Percentiles rank a stretch among this genome's conserved stretches.
Conservation (phyloP, 2,329 filamentous ascomycete genomes). For the Claviceps maximensis region DNA sequence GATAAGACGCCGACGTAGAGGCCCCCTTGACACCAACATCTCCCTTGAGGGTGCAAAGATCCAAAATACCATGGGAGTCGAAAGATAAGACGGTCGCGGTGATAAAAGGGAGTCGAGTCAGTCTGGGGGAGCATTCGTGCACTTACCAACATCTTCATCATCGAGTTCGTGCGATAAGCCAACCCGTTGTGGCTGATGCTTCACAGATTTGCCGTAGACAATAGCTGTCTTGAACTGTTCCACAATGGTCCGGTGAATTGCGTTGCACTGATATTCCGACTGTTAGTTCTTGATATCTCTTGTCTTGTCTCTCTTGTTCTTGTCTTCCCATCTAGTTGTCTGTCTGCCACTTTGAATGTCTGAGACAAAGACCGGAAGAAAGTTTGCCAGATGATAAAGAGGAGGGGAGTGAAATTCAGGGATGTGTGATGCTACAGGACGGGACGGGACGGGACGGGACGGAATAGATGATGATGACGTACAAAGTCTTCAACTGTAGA, state of each 20-base stretch:
- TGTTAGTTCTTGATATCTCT: neutral
- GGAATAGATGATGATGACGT: slow-evolving; percentile 29
- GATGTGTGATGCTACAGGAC: too few relatives aligned
- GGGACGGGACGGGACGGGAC: neutral
- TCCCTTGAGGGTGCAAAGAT: too few relatives aligned
- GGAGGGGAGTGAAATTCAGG: too few relatives aligned
- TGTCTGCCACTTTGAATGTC: neutral
- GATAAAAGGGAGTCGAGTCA: neutral
- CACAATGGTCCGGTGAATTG: slow-evolving; percentile 90
- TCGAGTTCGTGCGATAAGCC: slow-evolving; percentile 81
- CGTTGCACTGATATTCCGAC: slow-evolving; percentile 61
- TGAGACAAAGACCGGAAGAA: neutral
- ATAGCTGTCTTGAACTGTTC: slow-evolving; percentile 93
- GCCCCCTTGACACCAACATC: too few relatives aligned
- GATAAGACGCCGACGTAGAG: neutral
- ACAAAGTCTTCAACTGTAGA: slow-evolving; percentile 97
- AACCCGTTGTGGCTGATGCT: slow-evolving; percentile 95
- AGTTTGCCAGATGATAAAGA: neutral
- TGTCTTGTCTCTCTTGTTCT: neutral
- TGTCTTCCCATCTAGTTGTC: neutral
- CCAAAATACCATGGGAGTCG: too few relatives aligned
- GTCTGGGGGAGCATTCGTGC: neutral
- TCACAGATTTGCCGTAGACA: slow-evolving; percentile 95
- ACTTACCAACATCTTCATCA: slow-evolving; percentile 92
- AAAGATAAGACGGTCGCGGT: neutral